These are phyloP conservation scores for Rhizopus microsporus DNA, from an alignment of 371 early-diverging fungal genomes.

Conservation along the genomic window DNA sequence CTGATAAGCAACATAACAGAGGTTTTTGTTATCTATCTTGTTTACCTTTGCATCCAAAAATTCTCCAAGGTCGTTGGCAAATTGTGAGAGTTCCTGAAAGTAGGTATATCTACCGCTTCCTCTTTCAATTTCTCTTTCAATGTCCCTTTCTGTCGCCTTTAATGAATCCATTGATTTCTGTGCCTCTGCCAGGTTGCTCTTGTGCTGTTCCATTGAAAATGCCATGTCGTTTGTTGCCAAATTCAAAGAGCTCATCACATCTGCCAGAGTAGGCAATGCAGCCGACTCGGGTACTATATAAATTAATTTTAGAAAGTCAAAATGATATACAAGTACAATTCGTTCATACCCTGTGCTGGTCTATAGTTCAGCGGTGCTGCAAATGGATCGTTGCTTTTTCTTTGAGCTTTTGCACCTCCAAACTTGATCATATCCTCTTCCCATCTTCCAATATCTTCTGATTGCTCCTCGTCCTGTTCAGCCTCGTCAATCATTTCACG, in stretches of 20 bases:
- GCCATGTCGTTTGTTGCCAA: slow-evolving; percentile 34
- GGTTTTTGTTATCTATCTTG: neutral
- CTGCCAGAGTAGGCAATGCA: slow-evolving; percentile 52
- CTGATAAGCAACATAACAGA: neutral
- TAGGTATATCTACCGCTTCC: slow-evolving; percentile 63
- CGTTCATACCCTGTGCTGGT: slow-evolving; percentile 38
- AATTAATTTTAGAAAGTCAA: neutral
- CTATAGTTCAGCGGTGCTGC: slow-evolving; percentile 31
- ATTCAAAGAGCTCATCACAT: slow-evolving; percentile 46
- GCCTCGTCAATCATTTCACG: slow-evolving; percentile 62
- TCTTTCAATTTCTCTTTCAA: slow-evolving; percentile 48
- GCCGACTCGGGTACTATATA: slow-evolving; percentile 55
- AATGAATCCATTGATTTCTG: slow-evolving; percentile 45
- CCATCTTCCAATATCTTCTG: slow-evolving; percentile 67
- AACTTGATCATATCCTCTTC: slow-evolving; percentile 68
- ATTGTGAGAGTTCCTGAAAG: slow-evolving; percentile 65
- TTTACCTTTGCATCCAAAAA: slow-evolving; percentile 71
- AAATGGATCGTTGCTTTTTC: slow-evolving; percentile 25
- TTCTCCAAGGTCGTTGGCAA: slow-evolving; percentile 64
- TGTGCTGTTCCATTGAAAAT: slow-evolving; percentile 42
- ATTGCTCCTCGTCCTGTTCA: slow-evolving; percentile 54
- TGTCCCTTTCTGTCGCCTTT: slow-evolving; percentile 30
- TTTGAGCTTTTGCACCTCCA: slow-evolving; percentile 48
- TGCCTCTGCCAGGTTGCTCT: slow-evolving; percentile 48
- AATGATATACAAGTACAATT: no score